phyloP scores from a whole-genome alignment of 2,329 filamentous ascomycete genomes.

The Knufia petricola region DNA sequence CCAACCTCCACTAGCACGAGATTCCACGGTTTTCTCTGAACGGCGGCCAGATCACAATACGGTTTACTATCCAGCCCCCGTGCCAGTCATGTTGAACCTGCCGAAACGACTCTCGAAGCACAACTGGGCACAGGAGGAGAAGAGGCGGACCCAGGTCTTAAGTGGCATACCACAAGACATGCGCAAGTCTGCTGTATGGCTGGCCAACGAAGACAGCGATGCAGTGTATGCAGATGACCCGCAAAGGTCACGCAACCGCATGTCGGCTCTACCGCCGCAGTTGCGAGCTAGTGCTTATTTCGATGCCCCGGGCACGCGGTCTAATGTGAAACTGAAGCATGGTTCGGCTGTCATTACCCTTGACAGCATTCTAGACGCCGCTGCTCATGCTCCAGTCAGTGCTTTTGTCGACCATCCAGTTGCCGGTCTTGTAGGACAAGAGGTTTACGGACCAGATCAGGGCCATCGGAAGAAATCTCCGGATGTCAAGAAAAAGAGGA shows the following conservation, averaged over 20 bases:
- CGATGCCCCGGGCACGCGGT: conserved; percentile 52
- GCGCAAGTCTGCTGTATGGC: conserved; percentile 43
- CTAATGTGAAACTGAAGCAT: conserved; percentile 52
- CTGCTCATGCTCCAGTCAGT: conserved; percentile 73
- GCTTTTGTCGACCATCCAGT: conserved; percentile 87
- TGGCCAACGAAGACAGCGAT: conserved; percentile 25
- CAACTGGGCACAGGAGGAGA: conserved; percentile 53
- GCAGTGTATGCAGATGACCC: conserved; percentile 3
- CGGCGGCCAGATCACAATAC: conserved; percentile 60
- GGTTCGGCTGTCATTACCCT: conserved; percentile 82
- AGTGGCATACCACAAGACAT: conserved; percentile 50
- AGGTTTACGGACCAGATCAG: conserved; percentile 54
- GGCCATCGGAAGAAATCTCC: conserved; percentile 26
- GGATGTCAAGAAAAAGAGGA: conserved; percentile 26
- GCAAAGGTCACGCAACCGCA: conserved; percentile 7
- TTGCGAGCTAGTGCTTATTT: conserved; percentile 88
- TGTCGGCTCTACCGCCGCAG: conserved; percentile 63
- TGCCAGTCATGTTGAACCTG: conserved; percentile 85
- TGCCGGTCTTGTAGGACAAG: conserved; percentile 62
- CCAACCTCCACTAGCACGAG: conserved; percentile 32
- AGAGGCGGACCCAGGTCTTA: conserved; percentile 64
- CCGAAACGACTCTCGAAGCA: conserved; percentile 76
- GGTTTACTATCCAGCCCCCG: conserved; percentile 91
- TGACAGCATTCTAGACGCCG: conserved; percentile 85
- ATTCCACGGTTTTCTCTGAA: conserved; percentile 31